Evolutionary conservation across 805 yeast species (phyloP).

Genomic region (Metschnikowia sp.): DNA sequence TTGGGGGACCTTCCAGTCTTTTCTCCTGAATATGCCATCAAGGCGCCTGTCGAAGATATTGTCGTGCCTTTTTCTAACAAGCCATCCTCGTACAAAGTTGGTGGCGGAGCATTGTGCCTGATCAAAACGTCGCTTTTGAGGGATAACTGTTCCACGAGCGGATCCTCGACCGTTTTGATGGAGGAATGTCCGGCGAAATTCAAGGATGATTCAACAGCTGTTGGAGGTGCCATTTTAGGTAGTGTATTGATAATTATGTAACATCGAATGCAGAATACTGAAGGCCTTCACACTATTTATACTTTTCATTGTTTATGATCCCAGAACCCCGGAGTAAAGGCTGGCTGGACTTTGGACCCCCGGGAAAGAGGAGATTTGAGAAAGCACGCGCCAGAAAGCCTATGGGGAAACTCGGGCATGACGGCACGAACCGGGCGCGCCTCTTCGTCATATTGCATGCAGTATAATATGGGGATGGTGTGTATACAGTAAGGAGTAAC

Average conservation of each 20-base stretch:
- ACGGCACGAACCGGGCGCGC: slow-evolving; percentile 6
- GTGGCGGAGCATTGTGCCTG: slow-evolving; percentile 91
- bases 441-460: background rate
- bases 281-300: slow-evolving; percentile 3
- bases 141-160: slow-evolving; percentile 38
- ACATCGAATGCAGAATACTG: no score
- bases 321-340: slow-evolving; percentile 7
- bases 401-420: slow-evolving; percentile 11
- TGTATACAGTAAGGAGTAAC: background rate
- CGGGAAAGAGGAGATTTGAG: slow-evolving; percentile 13
- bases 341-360: slow-evolving; percentile 1
- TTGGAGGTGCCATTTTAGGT: slow-evolving; percentile 39
- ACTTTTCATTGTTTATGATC: slow-evolving; percentile 9
- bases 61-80: slow-evolving; percentile 86
- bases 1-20: slow-evolving; percentile 98
- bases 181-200: slow-evolving; percentile 39
- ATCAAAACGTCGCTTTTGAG: slow-evolving; percentile 61
- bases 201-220: slow-evolving; percentile 44
- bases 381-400: slow-evolving; percentile 6
- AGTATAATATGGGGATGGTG: slow-evolving; percentile 4
- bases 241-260: background rate
- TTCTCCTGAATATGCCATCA: slow-evolving; percentile 91
- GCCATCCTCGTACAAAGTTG: slow-evolving; percentile 93
- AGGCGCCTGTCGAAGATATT: slow-evolving; percentile 88
- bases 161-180: slow-evolving; percentile 39